phyloP scores from a whole-genome alignment of 2,329 filamentous ascomycete genomes.

The Diaporthe amygdali region DNA sequence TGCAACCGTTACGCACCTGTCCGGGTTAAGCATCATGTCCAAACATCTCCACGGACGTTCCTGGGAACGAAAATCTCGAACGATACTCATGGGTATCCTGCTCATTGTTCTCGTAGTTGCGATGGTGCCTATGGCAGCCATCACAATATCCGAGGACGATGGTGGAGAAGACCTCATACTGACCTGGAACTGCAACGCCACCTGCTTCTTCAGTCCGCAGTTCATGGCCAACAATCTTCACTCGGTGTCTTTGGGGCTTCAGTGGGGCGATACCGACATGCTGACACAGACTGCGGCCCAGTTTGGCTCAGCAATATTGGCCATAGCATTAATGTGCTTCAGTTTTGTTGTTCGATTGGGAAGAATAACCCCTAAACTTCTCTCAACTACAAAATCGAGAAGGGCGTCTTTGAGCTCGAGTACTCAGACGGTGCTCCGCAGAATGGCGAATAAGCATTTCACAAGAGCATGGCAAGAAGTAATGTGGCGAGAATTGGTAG shows the following conservation, averaged over 20 bases:
- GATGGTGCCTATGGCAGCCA: not conserved
- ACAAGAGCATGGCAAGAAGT: not conserved
- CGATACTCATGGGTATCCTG: not conserved
- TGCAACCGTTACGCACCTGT: not conserved
- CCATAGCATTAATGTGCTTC: not conserved
- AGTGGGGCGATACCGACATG: not conserved
- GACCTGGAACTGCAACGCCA: not conserved
- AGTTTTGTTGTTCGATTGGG: not conserved
- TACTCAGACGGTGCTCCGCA: not conserved
- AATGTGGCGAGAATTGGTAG: not conserved
- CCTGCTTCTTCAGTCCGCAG: not conserved
- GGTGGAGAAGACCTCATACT: not conserved
- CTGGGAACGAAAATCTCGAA: not conserved
- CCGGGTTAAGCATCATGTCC: not conserved
- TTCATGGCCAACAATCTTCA: not conserved
- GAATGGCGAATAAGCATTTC: not conserved
- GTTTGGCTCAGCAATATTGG: not conserved
- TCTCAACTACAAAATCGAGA: not conserved
- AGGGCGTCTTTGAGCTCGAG: not conserved
- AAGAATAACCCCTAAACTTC: not conserved
- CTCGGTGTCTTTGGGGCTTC: not conserved
- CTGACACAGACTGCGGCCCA: not conserved
- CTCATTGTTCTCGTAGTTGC: not conserved
- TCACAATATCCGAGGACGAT: not conserved
- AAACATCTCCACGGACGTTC: not conserved